These are phyloP conservation scores for Kuraishia hungarica DNA, from an alignment of 805 yeast species.

Conservation along the genomic window DNA sequence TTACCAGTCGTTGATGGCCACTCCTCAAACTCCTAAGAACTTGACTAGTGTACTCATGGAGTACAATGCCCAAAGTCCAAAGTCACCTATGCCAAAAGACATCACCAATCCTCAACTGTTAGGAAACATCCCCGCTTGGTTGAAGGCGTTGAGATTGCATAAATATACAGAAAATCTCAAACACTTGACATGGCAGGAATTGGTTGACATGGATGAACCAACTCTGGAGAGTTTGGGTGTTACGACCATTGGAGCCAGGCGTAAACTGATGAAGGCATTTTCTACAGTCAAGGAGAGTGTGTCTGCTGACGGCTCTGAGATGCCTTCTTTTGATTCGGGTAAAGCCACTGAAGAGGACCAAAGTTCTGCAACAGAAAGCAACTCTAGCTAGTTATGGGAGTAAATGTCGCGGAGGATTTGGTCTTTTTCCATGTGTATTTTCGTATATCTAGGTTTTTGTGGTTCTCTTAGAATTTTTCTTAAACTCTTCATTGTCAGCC, in stretches of 20 bases:
- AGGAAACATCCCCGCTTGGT: slow-evolving; percentile 84
- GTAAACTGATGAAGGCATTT: slow-evolving; percentile 89
- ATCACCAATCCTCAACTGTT: slow-evolving; percentile 47
- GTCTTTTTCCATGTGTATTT: too few species aligned
- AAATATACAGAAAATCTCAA: slow-evolving; percentile 84
- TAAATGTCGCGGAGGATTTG: background rate
- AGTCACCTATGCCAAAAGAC: slow-evolving; percentile 40
- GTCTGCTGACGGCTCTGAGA: background rate
- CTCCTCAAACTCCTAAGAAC: background rate
- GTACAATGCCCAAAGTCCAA: slow-evolving; percentile 10
- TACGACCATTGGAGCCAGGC: slow-evolving; percentile 89
- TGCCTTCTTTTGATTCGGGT: slow-evolving; percentile 2
- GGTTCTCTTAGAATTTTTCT: background rate
- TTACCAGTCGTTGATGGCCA: background rate
- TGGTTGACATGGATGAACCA: slow-evolving; percentile 62
- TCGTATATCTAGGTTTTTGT: background rate
- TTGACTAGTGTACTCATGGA: background rate
- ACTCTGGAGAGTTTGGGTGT: slow-evolving; percentile 76
- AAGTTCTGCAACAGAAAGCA: background rate
- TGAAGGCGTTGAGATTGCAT: slow-evolving; percentile 81
- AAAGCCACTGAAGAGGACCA: background rate
- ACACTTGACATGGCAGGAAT: slow-evolving; percentile 68
- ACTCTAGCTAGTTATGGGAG: background rate
- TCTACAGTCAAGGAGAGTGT: slow-evolving; percentile 60
- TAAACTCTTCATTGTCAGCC: background rate